Base-by-base conservation (phyloP, 306 rosid genomes). In the Abrus precatorius region DNA sequence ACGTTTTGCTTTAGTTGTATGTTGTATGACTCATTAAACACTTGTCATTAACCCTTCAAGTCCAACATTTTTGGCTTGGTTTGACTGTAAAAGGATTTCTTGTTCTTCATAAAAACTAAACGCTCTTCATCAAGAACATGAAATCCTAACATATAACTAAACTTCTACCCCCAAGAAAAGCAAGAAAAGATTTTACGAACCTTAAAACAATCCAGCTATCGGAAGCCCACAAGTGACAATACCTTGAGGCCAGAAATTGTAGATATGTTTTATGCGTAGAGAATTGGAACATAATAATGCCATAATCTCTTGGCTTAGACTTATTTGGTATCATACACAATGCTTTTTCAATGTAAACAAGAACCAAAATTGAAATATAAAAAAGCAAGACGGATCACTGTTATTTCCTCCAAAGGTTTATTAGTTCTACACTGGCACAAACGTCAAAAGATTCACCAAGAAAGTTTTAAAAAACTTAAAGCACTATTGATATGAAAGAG, bases 401-500 rank as follows among this genome's bases (percentile, higher is more conserved):
- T 43, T 49, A 50, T 59, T 83, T 84, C 64, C 63, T 79, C 36
- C 70, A 43, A 33, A 20, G 34, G 40, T 68, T 71, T 71, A 71
- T 53, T 74, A 30, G 40, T 61, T 50, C 41, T n/a, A 49, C 69
- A 43, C 32, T 60, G 65, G 60, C 36, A 72, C 40, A 65, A 38
- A 70, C 11, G 43, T 49, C 38, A 66, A 9, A 33, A 57, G 12
- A 81, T 67, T 43, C 69, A 78, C 11, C 77, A 77, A 50, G 38
- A 7, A 65, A 59, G 74, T 63, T 44, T 30, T 38, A 54, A 50
- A 74, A 83, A 79, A 49, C 79, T 84, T 84, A 54, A 63, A 36
- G 83, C 56, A 71, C 57, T 67, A 57, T 69, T 66, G 88, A 65
- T 60, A 76, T 28, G 66, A 52, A 67, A 52, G 49, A 14, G 75